Conservation (phyloP, 257 asterid genomes). For the Solanum chiquidenum region DNA sequence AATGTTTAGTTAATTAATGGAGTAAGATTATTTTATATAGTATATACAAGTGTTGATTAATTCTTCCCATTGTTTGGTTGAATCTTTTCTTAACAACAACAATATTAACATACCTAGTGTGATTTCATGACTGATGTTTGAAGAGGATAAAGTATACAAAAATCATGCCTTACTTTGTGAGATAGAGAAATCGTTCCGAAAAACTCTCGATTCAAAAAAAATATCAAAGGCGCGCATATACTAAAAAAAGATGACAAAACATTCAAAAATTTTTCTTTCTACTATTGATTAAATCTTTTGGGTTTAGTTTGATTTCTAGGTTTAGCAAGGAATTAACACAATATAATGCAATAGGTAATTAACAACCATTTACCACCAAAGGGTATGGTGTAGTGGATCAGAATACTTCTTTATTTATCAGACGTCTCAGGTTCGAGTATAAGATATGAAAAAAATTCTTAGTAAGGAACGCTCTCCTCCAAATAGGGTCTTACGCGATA, state of each 20-base stretch:
- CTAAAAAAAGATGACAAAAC: background rate
- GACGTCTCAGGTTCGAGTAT: too few species aligned
- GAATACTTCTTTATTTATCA: too few species aligned
- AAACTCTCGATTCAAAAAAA: too few species aligned
- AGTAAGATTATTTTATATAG: background rate
- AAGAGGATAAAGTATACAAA: background rate
- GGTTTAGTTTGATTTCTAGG: background rate
- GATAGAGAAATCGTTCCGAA: fast-evolving
- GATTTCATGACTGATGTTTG: background rate
- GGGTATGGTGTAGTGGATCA: too few species aligned
- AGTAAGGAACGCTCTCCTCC: too few species aligned
- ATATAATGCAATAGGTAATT: background rate
- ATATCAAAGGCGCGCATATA: background rate
- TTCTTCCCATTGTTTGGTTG: background rate
- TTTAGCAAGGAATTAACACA: background rate
- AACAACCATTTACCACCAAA: too few species aligned
- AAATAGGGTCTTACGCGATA: too few species aligned
- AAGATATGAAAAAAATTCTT: fast-evolving
- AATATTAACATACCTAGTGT: too few species aligned
- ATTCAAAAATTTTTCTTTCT: too few species aligned
- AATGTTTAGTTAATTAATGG: background rate
- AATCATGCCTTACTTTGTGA: too few species aligned
- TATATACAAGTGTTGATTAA: background rate
- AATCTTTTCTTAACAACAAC: background rate
- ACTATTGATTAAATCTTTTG: background rate